Conservation (phyloP, 371 early-diverging fungal species). For the Capillidium heterosporum region DNA sequence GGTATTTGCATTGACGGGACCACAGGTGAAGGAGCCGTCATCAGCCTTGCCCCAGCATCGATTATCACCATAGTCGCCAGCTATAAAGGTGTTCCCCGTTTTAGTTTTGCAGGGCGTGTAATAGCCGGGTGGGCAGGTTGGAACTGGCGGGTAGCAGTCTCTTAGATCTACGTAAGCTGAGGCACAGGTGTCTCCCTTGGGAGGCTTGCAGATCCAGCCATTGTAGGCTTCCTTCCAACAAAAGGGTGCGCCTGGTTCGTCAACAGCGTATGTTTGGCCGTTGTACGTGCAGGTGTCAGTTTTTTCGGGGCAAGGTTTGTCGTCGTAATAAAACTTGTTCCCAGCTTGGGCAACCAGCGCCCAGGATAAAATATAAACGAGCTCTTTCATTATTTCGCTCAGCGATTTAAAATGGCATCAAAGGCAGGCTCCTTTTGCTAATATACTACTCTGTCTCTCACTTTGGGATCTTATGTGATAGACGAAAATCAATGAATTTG, state of each 20-base stretch:
- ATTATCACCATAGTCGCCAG: neutral
- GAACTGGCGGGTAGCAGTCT: neutral
- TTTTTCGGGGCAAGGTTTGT: neutral
- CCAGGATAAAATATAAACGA: too few species aligned
- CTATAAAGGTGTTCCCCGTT: neutral
- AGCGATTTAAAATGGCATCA: too few species aligned
- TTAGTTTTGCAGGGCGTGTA: neutral
- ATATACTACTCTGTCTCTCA: too few species aligned
- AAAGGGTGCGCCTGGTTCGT: neutral
- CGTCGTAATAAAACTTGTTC: neutral
- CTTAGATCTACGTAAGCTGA: neutral
- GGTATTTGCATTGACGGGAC: too few species aligned
- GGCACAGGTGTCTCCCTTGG: neutral
- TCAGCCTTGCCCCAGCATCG: neutral
- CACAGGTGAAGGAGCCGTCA: too few species aligned
- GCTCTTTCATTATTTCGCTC: too few species aligned
- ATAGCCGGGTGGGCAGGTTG: neutral
- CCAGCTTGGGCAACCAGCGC: too few species aligned
- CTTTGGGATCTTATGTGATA: too few species aligned
- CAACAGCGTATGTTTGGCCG: neutral
- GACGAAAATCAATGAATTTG: too few species aligned
- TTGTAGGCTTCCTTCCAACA: neutral
- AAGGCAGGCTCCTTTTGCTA: too few species aligned
- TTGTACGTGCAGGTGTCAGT: neutral
- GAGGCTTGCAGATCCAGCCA: neutral